Evolutionary conservation across 805 yeast genomes (phyloP).

Genomic region (Cyberlindnera amylophila): DNA sequence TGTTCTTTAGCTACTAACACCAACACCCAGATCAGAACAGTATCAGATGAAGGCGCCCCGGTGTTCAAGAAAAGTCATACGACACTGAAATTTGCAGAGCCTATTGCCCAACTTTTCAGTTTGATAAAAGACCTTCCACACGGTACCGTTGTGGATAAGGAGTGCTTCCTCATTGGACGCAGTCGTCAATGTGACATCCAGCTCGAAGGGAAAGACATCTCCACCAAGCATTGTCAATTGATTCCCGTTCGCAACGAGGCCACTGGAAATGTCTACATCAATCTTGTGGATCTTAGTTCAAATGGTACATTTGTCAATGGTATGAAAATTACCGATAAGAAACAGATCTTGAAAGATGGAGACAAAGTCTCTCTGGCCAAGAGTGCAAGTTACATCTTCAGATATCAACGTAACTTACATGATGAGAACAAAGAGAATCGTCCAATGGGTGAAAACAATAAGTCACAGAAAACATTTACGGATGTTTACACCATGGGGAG

Average conservation of each 20-base stretch:
- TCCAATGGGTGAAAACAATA: neutral
- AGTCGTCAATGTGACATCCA: conserved; percentile 57
- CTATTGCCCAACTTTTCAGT: conserved; percentile 19
- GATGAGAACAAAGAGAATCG: conserved; percentile 17
- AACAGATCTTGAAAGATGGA: conserved; percentile 53
- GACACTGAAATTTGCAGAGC: conserved; percentile 2
- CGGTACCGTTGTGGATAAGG: conserved; percentile 30
- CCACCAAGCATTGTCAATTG: conserved; percentile 60
- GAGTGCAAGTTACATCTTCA: conserved; percentile 47
- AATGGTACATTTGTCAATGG: conserved; percentile 71
- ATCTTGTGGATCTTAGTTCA: conserved; percentile 50
- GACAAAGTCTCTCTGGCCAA: conserved; percentile 58
- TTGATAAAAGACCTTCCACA: conserved; percentile 16
- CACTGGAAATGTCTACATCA: conserved; percentile 34
- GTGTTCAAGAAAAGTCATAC: conserved; percentile 19
- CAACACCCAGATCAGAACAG: conserved; percentile 5
- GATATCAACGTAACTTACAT: conserved; percentile 32
- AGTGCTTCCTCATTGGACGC: conserved; percentile 44
- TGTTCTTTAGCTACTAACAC: conserved; percentile 1
- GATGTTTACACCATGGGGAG: conserved; percentile 49
- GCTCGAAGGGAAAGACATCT: conserved; percentile 55
- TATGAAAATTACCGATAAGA: conserved; percentile 42
- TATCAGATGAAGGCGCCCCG: conserved; percentile 15
- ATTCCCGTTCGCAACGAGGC: conserved; percentile 37
- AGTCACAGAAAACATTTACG: conserved; percentile 41